Evolutionary conservation across 495 filamentous ascomycete species (phyloP).

Genomic region (Daldinia grandis): DNA sequence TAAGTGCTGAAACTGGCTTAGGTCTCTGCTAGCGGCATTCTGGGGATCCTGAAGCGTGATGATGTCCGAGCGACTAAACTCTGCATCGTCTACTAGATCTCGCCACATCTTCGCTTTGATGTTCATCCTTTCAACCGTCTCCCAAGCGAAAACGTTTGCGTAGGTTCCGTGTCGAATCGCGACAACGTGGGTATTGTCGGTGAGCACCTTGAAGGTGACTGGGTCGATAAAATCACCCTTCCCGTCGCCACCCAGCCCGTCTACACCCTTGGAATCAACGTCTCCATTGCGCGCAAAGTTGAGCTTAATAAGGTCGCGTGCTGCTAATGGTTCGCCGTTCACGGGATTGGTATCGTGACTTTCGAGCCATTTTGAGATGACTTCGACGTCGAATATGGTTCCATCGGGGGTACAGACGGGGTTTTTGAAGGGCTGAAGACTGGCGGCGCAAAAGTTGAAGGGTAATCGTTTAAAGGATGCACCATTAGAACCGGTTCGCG

Average conservation of each 20-base stretch:
- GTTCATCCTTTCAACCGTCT: slow-evolving; percentile 94
- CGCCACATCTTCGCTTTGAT: slow-evolving; percentile 97
- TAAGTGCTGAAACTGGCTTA: slow-evolving; percentile 89
- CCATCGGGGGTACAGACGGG: slow-evolving; percentile 83
- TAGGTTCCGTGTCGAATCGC: slow-evolving; percentile 78
- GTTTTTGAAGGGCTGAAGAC: slow-evolving; percentile 88
- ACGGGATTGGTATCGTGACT: slow-evolving; percentile 93
- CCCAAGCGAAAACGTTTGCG: slow-evolving; percentile 95
- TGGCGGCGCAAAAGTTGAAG: slow-evolving; percentile 98
- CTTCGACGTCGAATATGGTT: slow-evolving; percentile 85
- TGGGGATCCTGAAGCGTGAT: slow-evolving; percentile 97
- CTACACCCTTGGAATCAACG: slow-evolving; percentile 50
- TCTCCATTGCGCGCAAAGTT: slow-evolving; percentile 93
- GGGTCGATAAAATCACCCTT: slow-evolving; percentile 91
- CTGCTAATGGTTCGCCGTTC: slow-evolving; percentile 77
- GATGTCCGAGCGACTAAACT: slow-evolving; percentile 91
- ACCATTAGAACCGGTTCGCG: slow-evolving; percentile 57
- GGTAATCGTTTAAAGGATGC: slow-evolving; percentile 86
- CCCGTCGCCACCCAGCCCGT: slow-evolving; percentile 50
- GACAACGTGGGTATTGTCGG: slow-evolving; percentile 97
- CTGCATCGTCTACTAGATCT: slow-evolving; percentile 86
- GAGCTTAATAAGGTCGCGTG: slow-evolving; percentile 87
- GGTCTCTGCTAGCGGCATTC: slow-evolving; percentile 82
- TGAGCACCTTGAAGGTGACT: slow-evolving; percentile 96
- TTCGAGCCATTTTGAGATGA: slow-evolving; percentile 90